Evolutionary conservation across 805 yeast species (phyloP).

Genomic region (Candida parachauliodes): DNA sequence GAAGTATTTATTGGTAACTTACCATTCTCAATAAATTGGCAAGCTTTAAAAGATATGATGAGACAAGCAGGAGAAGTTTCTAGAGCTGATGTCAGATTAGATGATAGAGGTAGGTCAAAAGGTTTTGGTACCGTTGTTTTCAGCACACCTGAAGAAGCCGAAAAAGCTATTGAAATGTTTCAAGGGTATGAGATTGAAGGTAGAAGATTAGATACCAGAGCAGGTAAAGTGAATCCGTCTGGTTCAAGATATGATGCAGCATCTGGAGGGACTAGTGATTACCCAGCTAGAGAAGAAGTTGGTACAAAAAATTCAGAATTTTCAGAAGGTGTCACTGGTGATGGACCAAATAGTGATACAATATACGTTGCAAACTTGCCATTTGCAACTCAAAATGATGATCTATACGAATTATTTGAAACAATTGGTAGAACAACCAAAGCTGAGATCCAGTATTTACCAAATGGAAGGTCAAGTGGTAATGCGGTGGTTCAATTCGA

Average conservation of each 20-base stretch:
- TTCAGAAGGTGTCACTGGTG: slow-evolving; percentile 62
- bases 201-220: slow-evolving; percentile 74
- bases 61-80: slow-evolving; percentile 71
- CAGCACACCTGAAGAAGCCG: slow-evolving; percentile 62
- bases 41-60: slow-evolving; percentile 80
- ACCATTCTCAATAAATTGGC: slow-evolving; percentile 82
- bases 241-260: slow-evolving; percentile 8
- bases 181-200: slow-evolving; percentile 74
- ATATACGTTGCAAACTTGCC: slow-evolving; percentile 80
- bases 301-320: slow-evolving; percentile 47
- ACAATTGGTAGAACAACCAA: slow-evolving; percentile 71
- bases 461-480: slow-evolving; percentile 70
- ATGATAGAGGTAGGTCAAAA: slow-evolving; percentile 69
- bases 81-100: slow-evolving; percentile 74
- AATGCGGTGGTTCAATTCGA: slow-evolving; percentile 81
- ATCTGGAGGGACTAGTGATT: slow-evolving; percentile 9
- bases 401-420: slow-evolving; percentile 79
- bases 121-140: slow-evolving; percentile 85
- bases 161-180: slow-evolving; percentile 63
- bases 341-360: slow-evolving; percentile 45
- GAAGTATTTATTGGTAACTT: slow-evolving; percentile 79
- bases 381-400: slow-evolving; percentile 81
- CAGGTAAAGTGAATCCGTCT: slow-evolving; percentile 38
- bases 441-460: slow-evolving; percentile 70
- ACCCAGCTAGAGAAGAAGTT: slow-evolving; percentile 3